These are phyloP conservation scores for Daldinia sp. DNA, from an alignment of 2,329 filamentous ascomycete species.

Conservation along the genomic window DNA sequence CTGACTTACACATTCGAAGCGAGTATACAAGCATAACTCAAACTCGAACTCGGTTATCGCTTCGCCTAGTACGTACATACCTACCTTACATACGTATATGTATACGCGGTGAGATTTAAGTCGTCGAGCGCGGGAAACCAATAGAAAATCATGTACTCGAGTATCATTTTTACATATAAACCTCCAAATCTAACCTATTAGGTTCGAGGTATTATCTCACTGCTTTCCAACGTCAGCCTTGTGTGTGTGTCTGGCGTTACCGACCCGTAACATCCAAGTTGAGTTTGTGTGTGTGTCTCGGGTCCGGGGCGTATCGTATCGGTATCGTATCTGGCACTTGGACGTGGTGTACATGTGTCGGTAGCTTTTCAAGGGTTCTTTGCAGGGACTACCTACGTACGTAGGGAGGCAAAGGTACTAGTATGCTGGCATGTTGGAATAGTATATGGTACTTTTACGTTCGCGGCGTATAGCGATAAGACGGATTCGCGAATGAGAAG, in stretches of 20 bases:
- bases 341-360: slow-evolving; percentile 17
- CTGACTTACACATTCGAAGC: slow-evolving; percentile 22
- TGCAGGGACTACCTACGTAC: slow-evolving; percentile 17
- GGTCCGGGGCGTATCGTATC: slow-evolving; percentile 15
- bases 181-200: slow-evolving; percentile 8
- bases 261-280: slow-evolving; percentile 25
- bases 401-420: slow-evolving; percentile 17
- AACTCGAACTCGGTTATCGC: slow-evolving; percentile 25
- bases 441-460: slow-evolving; percentile 19
- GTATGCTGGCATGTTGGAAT: background rate
- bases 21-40: slow-evolving; percentile 1
- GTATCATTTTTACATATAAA: slow-evolving; percentile 8
- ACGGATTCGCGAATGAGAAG: slow-evolving; percentile 31
- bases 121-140: slow-evolving; percentile 40
- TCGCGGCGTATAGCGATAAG: slow-evolving; percentile 10
- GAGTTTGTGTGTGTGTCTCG: slow-evolving; percentile 7
- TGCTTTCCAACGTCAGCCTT: slow-evolving; percentile 36
- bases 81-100: background rate
- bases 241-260: slow-evolving; percentile 29
- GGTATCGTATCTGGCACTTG: slow-evolving; percentile 16
- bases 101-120: slow-evolving; percentile 26
- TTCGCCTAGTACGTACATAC: slow-evolving; percentile 12
- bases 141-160: slow-evolving; percentile 30
- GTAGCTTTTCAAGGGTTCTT: slow-evolving; percentile 24
- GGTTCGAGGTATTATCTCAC: slow-evolving; percentile 3